phyloP scores from a whole-genome alignment of 164 flowering plant genomes.

The Euptelea pleiosperma region DNA sequence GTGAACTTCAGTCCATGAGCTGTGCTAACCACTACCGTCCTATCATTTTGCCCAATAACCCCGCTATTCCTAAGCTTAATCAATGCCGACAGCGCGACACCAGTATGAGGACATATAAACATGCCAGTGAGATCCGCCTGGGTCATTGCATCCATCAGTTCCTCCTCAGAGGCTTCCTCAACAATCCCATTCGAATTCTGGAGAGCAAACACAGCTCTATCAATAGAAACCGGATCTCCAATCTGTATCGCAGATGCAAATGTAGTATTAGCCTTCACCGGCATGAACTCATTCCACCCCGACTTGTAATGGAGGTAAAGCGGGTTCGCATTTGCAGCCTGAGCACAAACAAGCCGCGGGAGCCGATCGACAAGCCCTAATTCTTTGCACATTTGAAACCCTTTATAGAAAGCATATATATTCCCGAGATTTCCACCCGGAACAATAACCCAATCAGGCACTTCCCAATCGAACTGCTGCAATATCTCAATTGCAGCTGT shows the following conservation, averaged over 20 bases:
- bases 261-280: constrained; percentile 63
- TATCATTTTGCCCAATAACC: constrained; percentile 54
- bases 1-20: constrained; percentile 95
- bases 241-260: constrained; percentile 95
- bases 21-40: constrained; percentile 90
- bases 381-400: constrained; percentile 85
- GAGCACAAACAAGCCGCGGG: constrained; percentile 85
- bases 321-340: constrained; percentile 90
- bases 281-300: constrained; percentile 57
- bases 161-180: constrained; percentile 91
- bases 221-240: constrained; percentile 90
- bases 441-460: constrained; percentile 94
- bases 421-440: constrained; percentile 93
- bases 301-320: constrained; percentile 65
- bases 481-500: constrained; percentile 90
- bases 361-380: constrained; percentile 70
- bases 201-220: constrained; percentile 77
- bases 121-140: constrained; percentile 85
- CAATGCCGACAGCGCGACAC: constrained; percentile 82
- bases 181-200: constrained; percentile 72
- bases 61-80: constrained; percentile 70
- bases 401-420: constrained; percentile 89
- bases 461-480: constrained; percentile 96
- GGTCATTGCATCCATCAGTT: constrained; percentile 84
- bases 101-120: constrained; percentile 92